Evolutionary conservation across 2,329 filamentous ascomycete species (phyloP), one percentile per base, ranked within the genome.

Genomic region (Pseudocercospora fijiensis): DNA sequence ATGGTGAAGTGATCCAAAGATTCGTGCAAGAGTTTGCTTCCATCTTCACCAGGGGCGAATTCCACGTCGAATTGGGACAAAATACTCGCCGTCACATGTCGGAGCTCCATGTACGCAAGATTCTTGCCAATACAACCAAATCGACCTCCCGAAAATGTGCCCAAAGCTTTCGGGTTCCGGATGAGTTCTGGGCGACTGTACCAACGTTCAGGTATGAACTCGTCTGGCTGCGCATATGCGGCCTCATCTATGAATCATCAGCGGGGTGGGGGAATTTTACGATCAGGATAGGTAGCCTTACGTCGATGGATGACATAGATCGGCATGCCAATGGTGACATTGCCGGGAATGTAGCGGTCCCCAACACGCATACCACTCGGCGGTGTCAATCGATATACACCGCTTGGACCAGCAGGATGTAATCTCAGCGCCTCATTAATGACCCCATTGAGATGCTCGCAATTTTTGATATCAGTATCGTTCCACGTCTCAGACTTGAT

Each of bases 401-500:
- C 74, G 9, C 67, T 67, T 0, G 75, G 74, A 0, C 76, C 72
- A 4, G 75, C 66, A 4, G 78, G 74, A 55, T 76, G 67, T 1
- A 79, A 69, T 28, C 78, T 73, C 13, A 79, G 65, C 0, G 76
- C 70, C 62, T 80, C 78, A 52, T 78, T 72, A 67, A 78, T 77
- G 18, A 74, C 64, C 20, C 67, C 74, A 63, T 78, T 76, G 16
- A 79, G 71, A 33, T 73, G 69, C 22, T 67, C 66, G 65, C 51
- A 65, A 51, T 37, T 56, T 49, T 20, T 62, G 52, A 60, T 64
- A 24, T 65, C 61, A 27, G 52, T 52, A 22, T 65, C 61, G 22
- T 53, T 47, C 18, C 47, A 59, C 9, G 11, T 27, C 5, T 47
- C 28, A n/a, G 61, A 37, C 57, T 61, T 18, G 37, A 57, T 52